Percentiles rank a stretch among this genome's conserved stretches.
phyloP scores from a whole-genome alignment of 192 early-diverging fungal species.

The Oehlia diaphana region DNA sequence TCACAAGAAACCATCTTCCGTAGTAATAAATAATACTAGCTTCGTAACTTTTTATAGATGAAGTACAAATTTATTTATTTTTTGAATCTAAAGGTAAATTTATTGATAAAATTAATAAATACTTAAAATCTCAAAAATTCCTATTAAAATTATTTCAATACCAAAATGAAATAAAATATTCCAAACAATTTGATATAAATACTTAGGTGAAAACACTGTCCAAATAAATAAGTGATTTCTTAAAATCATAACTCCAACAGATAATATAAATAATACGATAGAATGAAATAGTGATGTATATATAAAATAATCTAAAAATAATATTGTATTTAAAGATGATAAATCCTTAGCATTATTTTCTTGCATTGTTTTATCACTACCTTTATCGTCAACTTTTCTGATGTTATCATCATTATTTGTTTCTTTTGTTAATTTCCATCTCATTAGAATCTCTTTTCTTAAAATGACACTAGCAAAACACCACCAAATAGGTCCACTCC shows the following conservation, averaged over 20 bases:
- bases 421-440: neutral
- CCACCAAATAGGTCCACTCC: conserved; percentile 75
- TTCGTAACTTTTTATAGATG: too few species aligned
- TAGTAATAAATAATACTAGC: too few species aligned
- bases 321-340: neutral
- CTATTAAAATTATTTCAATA: conserved; percentile 38
- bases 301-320: conserved; percentile 33
- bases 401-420: conserved; percentile 22
- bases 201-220: conserved; percentile 84
- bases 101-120: neutral
- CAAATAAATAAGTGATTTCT: conserved; percentile 77
- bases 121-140: neutral
- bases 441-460: conserved; percentile 25
- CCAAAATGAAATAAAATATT: conserved; percentile 44
- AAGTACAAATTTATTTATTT: too few species aligned
- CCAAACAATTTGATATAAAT: conserved; percentile 76
- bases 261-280: conserved; percentile 52
- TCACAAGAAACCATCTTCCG: too few species aligned
- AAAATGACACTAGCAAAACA: conserved; percentile 44
- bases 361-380: conserved; percentile 15
- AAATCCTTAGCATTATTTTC: neutral
- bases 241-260: conserved; percentile 61
- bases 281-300: conserved; percentile 47
- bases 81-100: too few species aligned
- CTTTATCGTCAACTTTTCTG: conserved; percentile 30